Evolutionary conservation across 2,329 filamentous ascomycete species (phyloP), one percentile per base, ranked within the genome.

Genomic region (Arthrinium puccinioides): DNA sequence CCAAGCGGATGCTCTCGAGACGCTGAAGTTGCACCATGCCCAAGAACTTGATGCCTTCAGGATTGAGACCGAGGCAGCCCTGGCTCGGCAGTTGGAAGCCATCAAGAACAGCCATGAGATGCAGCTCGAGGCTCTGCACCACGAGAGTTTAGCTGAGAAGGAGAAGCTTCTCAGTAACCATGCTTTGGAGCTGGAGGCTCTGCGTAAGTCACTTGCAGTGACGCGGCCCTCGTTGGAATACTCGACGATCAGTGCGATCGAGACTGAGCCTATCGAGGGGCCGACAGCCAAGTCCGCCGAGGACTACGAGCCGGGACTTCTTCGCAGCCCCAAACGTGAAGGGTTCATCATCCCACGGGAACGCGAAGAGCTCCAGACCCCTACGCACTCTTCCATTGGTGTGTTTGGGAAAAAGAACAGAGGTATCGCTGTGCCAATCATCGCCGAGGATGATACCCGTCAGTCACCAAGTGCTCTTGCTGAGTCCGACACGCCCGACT

Each of bases 391-490:
- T 57, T 66, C 44, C 19, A 37, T 44, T n/a, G 56, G 69, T 33
- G 55, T 68, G 52, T 58, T 65, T 41, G 65, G 68, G 48, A 64
- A 63, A 41, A 70, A 64, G 46, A 54, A 52, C 26, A 63, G 61
- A 40, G 54, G 57, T 15, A 49, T 59, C 3, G 43, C 53, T 4
- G 56, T 61, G 0, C 66, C 67, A 8, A 50, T 74, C 35, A 79
- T 84, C 53, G 76, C 76, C 4, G 79, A 84, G 52, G 80, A 85
- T 49, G 74, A 78, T 43, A 78, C 76, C 4, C 66, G 70, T 28
- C 75, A 80, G 45, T 71, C 71, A 25, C 66, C 65, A 11, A 59
- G 57, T 16, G 59, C 61, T 28, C 55, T 58, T 18, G 54, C 55
- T 5, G 47, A 64, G 36, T 50, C 62, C 6, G 66, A 70, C 45